Evolutionary conservation across 2,329 filamentous ascomycete genomes (phyloP), one percentile per base, ranked within the genome.

Genomic region (Xylogone sp.): DNA sequence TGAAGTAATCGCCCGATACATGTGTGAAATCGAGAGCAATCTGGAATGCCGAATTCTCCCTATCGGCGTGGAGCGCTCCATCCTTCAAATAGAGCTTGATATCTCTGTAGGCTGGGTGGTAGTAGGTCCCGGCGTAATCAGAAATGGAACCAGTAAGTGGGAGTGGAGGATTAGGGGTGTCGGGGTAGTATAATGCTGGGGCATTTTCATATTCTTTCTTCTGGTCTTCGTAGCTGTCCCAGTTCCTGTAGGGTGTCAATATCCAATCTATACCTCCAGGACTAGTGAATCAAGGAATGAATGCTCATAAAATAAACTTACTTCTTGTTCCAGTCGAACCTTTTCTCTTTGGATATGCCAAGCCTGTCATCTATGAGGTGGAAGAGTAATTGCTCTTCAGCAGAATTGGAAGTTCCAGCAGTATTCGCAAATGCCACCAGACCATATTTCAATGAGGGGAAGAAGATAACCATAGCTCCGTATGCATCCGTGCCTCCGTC

Each of bases 351-450:
- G 2, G 68, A 61, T 2, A 72, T 61, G 3, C 60, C 65, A 10
- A 75, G 57, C 46, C 65, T 68, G 24, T 74, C 68, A 53, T 76
- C 67, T 5, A 75, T 65, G 20, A 76, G 59, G 47, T 69, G 61
- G 62, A 67, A 75, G 12, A 67, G 55, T 20, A 75, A 46, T 9
- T 64, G 59, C 42, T 57, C 46, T 20, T 67, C 69, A 43, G 55
- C 67, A 2, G 54, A 53, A 44, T 73, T 74, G 2, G 70, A 71
- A 2, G 68, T 70, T 4, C 60, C 12, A 8, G 67, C 70, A 20
- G 73, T 76, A 50, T 81, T 82, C 1, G 60, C 70, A 53, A 78
- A 62, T 16, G 67, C 58, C 3, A 74, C 68, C 10, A 76, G 60
- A 3, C 72, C 74, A 53, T 68, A 78, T 4, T 69, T 63, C 19